These are phyloP conservation scores for Pseudogymnoascus sp. DNA, from an alignment of 2,329 filamentous ascomycete species.

Conservation along the genomic window DNA sequence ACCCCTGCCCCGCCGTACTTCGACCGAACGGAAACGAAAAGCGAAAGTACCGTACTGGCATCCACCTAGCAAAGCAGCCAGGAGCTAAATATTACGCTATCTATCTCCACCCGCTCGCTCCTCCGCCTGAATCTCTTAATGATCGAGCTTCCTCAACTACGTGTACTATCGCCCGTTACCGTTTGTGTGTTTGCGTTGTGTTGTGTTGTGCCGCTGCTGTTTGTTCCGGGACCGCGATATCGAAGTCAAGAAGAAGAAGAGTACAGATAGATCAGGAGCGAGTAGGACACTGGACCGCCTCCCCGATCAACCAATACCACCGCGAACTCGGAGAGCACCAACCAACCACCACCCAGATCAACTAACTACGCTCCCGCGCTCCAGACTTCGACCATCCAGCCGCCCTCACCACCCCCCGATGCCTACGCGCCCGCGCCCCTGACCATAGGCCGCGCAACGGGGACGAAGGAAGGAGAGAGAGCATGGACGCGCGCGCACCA, in stretches of 20 bases:
- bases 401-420: not conserved
- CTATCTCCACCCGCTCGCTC: not conserved
- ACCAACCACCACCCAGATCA: not conserved
- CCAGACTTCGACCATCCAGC: not conserved
- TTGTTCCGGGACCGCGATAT: not conserved
- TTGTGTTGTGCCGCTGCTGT: not conserved
- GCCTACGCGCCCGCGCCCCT: not conserved
- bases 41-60: not conserved
- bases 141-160: slow-evolving; percentile 1
- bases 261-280: not conserved
- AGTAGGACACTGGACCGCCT: not conserved
- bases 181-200: not conserved
- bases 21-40: not conserved
- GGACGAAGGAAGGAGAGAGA: not conserved
- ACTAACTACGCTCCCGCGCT: not conserved
- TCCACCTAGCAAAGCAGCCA: not conserved
- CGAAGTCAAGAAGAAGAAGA: not conserved
- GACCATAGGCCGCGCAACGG: not conserved
- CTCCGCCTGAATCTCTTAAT: not conserved
- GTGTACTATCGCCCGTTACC: not conserved
- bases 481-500: not conserved
- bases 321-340: not conserved
- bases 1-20: not conserved
- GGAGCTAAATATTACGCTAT: slow-evolving; percentile 4
- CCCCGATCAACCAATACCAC: not conserved